phyloP scores from a whole-genome alignment of 139 green algal genomes.

The Nannochloris sp. region DNA sequence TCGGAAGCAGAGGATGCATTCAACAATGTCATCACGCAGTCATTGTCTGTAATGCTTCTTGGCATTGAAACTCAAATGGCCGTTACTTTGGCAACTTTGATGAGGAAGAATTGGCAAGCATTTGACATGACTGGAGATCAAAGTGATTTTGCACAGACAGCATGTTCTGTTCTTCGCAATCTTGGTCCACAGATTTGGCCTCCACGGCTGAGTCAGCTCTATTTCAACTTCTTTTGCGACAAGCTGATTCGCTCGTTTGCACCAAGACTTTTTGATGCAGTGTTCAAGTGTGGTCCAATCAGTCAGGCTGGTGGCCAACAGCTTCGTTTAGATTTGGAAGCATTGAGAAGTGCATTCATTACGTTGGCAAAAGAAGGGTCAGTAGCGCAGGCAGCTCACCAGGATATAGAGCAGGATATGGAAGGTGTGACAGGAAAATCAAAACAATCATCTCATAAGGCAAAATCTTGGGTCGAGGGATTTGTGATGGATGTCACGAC shows the following conservation, averaged over 20 bases:
- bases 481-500: slow-evolving; percentile 25
- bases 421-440: background rate
- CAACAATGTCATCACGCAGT: slow-evolving; percentile 51
- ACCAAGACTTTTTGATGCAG: slow-evolving; percentile 58
- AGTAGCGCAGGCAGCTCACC: background rate
- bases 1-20: slow-evolving; percentile 73
- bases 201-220: slow-evolving; percentile 8
- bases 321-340: slow-evolving; percentile 67
- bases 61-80: slow-evolving; percentile 84
- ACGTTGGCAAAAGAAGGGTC: slow-evolving; percentile 20
- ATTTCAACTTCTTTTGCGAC: slow-evolving; percentile 92
- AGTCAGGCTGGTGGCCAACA: slow-evolving; percentile 50
- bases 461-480: slow-evolving; percentile 1
- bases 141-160: slow-evolving; percentile 62
- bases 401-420: background rate
- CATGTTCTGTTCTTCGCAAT: slow-evolving; percentile 42
- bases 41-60: slow-evolving; percentile 75
- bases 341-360: slow-evolving; percentile 42
- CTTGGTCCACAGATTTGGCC: slow-evolving; percentile 37
- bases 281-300: slow-evolving; percentile 46
- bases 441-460: slow-evolving; percentile 12
- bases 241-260: slow-evolving; percentile 84
- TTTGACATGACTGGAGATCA: slow-evolving; percentile 81
- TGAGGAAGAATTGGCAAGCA: slow-evolving; percentile 40
- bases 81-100: slow-evolving; percentile 44